These are phyloP conservation scores for Trichoderma pleuroti DNA, from an alignment of 2,329 filamentous ascomycete species.

Conservation along the genomic window DNA sequence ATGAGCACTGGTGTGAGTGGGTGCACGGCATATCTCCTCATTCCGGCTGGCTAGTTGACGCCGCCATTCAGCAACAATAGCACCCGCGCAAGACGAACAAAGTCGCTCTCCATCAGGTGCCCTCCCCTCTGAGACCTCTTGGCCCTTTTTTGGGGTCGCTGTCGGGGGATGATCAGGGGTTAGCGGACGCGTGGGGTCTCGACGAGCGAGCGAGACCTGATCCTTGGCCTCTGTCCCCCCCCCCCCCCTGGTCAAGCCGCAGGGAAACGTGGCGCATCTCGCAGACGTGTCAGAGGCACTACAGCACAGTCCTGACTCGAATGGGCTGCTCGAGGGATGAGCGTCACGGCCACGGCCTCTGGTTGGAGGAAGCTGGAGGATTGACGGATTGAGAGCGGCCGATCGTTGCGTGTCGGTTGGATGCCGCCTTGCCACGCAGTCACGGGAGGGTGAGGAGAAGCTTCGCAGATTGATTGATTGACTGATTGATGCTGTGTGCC, in stretches of 20 bases:
- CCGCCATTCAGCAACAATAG: background rate
- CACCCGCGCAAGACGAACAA: background rate
- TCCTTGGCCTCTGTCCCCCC: background rate
- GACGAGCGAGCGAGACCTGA: background rate
- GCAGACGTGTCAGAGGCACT: slow-evolving; percentile 19
- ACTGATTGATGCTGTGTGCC: background rate
- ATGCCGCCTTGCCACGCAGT: slow-evolving; percentile 8
- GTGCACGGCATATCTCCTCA: slow-evolving; percentile 1
- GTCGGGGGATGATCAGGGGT: slow-evolving; percentile 19
- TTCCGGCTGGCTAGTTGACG: background rate
- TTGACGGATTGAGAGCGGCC: background rate
- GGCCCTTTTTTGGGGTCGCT: background rate
- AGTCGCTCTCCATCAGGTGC: slow-evolving; percentile 2
- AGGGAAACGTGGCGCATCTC: slow-evolving; percentile 19
- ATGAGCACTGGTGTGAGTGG: slow-evolving; percentile 6
- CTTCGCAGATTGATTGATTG: slow-evolving; percentile 2
- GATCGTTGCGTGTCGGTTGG: background rate
- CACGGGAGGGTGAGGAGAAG: slow-evolving; percentile 1
- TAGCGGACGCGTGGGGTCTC: slow-evolving; percentile 10
- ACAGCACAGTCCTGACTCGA: slow-evolving; percentile 20
- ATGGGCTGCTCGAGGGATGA: slow-evolving; percentile 5
- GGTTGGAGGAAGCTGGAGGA: slow-evolving; percentile 4
- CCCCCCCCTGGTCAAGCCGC: background rate
- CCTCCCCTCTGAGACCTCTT: background rate
- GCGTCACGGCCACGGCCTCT: background rate